These are phyloP conservation scores for Symbiodinium natans DNA, from an alignment of 73 alveolate genomes.

Conservation along the genomic window DNA sequence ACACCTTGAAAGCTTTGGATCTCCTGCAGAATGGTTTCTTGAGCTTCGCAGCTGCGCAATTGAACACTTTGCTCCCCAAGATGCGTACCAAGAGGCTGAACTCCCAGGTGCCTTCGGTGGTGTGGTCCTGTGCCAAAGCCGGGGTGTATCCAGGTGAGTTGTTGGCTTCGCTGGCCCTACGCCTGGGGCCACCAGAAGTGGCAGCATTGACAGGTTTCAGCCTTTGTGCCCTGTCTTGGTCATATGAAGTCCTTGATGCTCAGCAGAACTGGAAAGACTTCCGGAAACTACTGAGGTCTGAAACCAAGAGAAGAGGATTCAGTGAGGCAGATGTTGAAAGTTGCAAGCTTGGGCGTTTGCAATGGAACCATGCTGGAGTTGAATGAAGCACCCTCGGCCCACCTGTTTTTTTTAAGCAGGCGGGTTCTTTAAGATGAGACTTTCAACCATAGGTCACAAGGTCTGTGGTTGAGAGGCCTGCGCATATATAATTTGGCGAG, in stretches of 20 bases:
- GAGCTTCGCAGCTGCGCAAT: neutral
- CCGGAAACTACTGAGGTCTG: neutral
- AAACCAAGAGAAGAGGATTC: neutral
- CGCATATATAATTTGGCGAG: no score
- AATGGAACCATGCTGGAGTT: neutral
- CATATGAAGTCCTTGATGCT: constrained; percentile 4
- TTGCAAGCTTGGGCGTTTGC: neutral
- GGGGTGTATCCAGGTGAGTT: neutral
- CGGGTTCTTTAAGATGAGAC: no score
- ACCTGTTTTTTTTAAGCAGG: no score
- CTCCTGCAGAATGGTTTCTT: no score
- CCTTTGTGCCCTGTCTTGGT: neutral
- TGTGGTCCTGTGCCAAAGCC: neutral
- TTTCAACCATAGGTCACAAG: no score
- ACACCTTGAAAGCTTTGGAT: no score
- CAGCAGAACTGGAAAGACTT: neutral
- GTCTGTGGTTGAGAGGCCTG: no score
- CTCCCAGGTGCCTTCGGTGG: neutral
- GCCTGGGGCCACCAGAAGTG: neutral
- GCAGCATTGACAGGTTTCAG: neutral
- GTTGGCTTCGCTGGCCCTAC: neutral
- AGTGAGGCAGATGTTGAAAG: constrained; percentile 23
- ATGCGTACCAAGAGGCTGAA: neutral
- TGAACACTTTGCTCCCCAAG: neutral
- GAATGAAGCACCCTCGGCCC: no score